Base-by-base conservation (phyloP, 805 yeast genomes). In the Candida insectorum region DNA sequence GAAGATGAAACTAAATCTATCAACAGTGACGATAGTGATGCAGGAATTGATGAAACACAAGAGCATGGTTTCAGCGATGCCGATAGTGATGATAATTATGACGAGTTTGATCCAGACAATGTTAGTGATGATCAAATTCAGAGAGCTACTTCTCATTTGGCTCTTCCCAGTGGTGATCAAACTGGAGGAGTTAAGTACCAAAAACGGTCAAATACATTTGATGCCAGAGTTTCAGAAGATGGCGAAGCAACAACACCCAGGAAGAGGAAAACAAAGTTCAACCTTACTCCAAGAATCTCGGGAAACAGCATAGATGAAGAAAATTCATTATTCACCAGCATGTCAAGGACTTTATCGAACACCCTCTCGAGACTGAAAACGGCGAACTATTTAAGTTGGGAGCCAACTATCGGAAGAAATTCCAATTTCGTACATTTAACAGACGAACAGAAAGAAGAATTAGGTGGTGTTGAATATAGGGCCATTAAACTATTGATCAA, bases 391-490 rank as follows among this genome's bases (percentile, higher is more conserved):
- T 63, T 91, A 16, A 88, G 97, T 0, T 88, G 95, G 86, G 74
- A 73, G 20, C 97, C 97, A 2, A 85, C 93, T 0, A 73, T 93
- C 22, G 97, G 96, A 8, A 74, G 97, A 56, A 93, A 93, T 58
- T 91, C 97, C 0, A 81, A 89, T 0, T 93, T 93, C 65, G 83
- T 87, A 2, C 83, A 83, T 11, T 58, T 93, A 26, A 77, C 86
- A 3, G 85, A 79, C 23, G 80, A 73, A 16, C 97, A 93, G 56
- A 88, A 86, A 49, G 94, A 85, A 39, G 99, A 93, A 55, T 62
- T 93, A 24, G 99, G 98, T 24, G 99, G 98, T 31, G 96, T 93
- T 11, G 99, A 93, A 52, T 93, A 93, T 54, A 73, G 97, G 27
- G 87, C 99, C 0, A 71, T 85, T 37, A 87, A 87, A 51, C 62